Evolutionary conservation across 2,329 filamentous ascomycete species (phyloP).

Genomic region (Davidsoniella virescens): DNA sequence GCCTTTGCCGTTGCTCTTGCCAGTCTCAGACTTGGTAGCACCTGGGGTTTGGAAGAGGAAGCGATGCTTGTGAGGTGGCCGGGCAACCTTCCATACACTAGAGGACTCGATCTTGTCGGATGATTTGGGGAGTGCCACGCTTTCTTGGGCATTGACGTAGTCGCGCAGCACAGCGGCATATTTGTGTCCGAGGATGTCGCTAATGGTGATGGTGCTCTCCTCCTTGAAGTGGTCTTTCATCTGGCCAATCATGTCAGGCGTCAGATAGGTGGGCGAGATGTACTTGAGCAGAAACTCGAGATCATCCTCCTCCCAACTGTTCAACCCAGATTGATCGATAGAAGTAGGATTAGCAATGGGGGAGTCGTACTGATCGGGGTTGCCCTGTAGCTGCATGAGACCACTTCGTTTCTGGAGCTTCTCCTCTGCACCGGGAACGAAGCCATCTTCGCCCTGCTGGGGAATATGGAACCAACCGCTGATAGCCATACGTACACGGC

Average conservation of each 20-base stretch:
- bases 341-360: conserved; percentile 47
- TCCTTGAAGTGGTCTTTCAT: conserved; percentile 66
- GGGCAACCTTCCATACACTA: conserved; percentile 56
- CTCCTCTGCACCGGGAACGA: conserved; percentile 73
- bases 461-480: conserved; percentile 99
- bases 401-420: conserved; percentile 78
- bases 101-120: conserved; percentile 41
- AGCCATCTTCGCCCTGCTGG: conserved; percentile 85
- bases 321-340: conserved; percentile 28
- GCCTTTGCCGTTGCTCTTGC: conserved; percentile 7
- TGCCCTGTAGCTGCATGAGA: conserved; percentile 80
- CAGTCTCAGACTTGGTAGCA: conserved; percentile 24
- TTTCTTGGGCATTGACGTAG: conserved; percentile 53
- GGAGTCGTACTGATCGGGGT: conserved; percentile 75
- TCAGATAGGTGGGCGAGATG: conserved; percentile 78
- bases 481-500: conserved; percentile 86
- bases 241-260: conserved; percentile 75
- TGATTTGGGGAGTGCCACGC: conserved; percentile 26
- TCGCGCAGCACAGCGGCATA: conserved; percentile 57
- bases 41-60: conserved; percentile 56
- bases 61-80: conserved; percentile 87
- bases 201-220: conserved; percentile 68
- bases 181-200: conserved; percentile 60
- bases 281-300: conserved; percentile 83
- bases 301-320: conserved; percentile 56